These are phyloP conservation scores for Mycena sp. DNA, from an alignment of 1,284 basidiomycete species.

Conservation along the genomic window DNA sequence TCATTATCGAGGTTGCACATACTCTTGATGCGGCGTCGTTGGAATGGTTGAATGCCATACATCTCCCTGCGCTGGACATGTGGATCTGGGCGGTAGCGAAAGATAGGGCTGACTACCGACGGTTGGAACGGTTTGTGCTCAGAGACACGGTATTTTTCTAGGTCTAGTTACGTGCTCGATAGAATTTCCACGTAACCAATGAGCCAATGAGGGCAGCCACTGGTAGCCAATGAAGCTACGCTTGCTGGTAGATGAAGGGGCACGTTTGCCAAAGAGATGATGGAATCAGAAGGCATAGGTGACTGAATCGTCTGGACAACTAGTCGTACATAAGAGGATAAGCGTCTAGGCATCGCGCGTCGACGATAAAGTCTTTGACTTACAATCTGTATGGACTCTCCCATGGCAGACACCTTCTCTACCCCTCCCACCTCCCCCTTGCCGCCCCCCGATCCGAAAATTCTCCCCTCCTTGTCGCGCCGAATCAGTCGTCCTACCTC, in stretches of 20 bases:
- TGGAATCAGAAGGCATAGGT: neutral
- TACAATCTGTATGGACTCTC: neutral
- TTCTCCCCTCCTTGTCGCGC: slow-evolving; percentile 57
- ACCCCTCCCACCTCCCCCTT: slow-evolving; percentile 69
- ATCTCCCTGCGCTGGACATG: slow-evolving; percentile 68
- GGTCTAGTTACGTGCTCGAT: slow-evolving; percentile 22
- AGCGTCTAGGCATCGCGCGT: too few relatives aligned
- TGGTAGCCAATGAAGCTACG: neutral
- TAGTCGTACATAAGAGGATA: slow-evolving; percentile 10
- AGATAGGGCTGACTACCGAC: slow-evolving; percentile 73
- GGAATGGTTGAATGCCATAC: slow-evolving; percentile 57
- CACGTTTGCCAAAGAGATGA: slow-evolving; percentile 19
- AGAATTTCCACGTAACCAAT: too few relatives aligned
- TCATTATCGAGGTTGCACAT: slow-evolving; percentile 66
- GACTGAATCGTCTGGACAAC: slow-evolving; percentile 17
- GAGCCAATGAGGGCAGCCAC: neutral
- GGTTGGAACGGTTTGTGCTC: slow-evolving; percentile 69
- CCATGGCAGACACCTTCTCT: slow-evolving; percentile 58
- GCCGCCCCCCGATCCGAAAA: slow-evolving; percentile 37
- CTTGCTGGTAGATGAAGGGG: slow-evolving; percentile 9
- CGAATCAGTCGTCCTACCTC: slow-evolving; percentile 57
- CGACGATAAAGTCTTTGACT: too few relatives aligned
- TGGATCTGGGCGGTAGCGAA: slow-evolving; percentile 85
- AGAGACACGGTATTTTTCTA: slow-evolving; percentile 73
- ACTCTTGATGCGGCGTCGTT: slow-evolving; percentile 49